Evolutionary conservation across 2,329 filamentous ascomycete genomes (phyloP).

Genomic region (Monosporascus sp.): DNA sequence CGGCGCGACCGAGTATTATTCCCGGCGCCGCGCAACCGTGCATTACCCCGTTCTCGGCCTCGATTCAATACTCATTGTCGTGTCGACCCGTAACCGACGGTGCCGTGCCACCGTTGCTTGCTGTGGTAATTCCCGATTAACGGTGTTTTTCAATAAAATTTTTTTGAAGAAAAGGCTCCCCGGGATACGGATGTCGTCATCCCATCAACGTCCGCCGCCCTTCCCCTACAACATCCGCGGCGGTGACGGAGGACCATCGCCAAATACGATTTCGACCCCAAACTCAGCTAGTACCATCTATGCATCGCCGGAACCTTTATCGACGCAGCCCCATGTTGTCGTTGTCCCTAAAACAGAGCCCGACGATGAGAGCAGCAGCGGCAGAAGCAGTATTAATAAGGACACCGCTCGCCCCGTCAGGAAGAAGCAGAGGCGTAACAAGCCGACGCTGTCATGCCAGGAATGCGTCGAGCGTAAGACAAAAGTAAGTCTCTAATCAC

Average conservation of each 20-base stretch:
- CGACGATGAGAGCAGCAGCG: constrained; percentile 22
- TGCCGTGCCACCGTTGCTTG: background rate
- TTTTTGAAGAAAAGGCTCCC: background rate
- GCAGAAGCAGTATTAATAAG: constrained; percentile 18
- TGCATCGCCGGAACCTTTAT: constrained; percentile 19
- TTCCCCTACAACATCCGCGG: constrained; percentile 16
- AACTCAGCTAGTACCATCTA: constrained; percentile 23
- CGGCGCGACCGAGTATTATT: background rate
- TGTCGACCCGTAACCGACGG: background rate
- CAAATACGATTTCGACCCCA: constrained; percentile 21
- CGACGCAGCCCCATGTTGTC: constrained; percentile 14
- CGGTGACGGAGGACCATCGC: constrained; percentile 23
- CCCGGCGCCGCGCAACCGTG: background rate
- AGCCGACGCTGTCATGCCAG: constrained; percentile 72
- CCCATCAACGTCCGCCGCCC: constrained; percentile 20
- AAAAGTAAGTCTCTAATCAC: constrained; percentile 49
- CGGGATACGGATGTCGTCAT: constrained; percentile 21
- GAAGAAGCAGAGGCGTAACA: constrained; percentile 81
- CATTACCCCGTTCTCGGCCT: background rate
- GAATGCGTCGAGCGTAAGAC: constrained; percentile 81
- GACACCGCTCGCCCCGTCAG: constrained; percentile 34
- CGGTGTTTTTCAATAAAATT: background rate
- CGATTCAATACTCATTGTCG: background rate
- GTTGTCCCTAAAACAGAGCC: constrained; percentile 25
- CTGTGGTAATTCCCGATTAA: background rate